phyloP scores from a whole-genome alignment of 345 rosid species.

The Psidium guajava region DNA sequence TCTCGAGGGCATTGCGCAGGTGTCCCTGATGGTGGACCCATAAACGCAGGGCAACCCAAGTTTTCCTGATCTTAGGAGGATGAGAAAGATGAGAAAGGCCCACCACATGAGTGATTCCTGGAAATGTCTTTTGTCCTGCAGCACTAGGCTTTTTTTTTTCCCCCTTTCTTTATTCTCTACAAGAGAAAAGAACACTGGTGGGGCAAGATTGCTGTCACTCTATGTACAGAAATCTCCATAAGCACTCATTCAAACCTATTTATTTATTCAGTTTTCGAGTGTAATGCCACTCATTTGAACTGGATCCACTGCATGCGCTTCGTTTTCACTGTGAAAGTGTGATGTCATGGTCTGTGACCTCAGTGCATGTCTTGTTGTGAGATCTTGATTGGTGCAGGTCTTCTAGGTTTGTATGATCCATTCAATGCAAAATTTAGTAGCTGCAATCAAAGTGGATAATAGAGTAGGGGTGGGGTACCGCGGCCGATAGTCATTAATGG shows the following conservation, averaged over 20 bases:
- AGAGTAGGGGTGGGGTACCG: neutral
- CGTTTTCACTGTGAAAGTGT: neutral
- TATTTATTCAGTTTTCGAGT: neutral
- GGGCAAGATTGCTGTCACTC: conserved; percentile 7
- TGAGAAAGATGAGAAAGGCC: neutral
- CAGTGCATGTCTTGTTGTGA: neutral
- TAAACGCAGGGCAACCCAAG: conserved; percentile 6
- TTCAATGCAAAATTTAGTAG: neutral
- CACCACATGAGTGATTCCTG: conserved; percentile 28
- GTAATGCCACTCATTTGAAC: neutral
- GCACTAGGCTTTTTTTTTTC: neutral
- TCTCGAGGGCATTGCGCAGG: conserved; percentile 17
- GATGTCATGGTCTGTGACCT: neutral
- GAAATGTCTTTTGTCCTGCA: conserved; percentile 9
- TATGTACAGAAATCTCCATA: neutral
- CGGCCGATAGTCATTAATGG: neutral
- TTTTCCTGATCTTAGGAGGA: conserved; percentile 8
- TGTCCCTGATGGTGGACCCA: conserved; percentile 25
- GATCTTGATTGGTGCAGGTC: neutral
- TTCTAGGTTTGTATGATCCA: neutral
- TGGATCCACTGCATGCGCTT: neutral
- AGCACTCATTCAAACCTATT: neutral
- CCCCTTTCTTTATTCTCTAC: neutral
- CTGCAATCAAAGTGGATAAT: neutral
- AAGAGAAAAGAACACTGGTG: neutral